Evolutionary conservation across 352 stramenopile genomes (phyloP), one percentile per base, ranked within the genome.

Genomic region (Phytopythium oedochilum): DNA sequence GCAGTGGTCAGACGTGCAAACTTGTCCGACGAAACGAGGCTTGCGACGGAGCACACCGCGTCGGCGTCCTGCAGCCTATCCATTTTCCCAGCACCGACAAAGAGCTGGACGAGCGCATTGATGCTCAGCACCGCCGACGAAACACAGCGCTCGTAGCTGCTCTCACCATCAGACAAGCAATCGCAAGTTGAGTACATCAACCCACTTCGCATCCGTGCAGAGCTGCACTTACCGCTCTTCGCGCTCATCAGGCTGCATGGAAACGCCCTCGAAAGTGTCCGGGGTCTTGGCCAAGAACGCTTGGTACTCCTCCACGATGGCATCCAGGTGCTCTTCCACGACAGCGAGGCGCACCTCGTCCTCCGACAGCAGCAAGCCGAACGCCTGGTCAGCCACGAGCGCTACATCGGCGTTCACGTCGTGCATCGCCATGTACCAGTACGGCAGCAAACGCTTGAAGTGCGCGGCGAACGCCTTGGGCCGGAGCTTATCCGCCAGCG

Each of bases 351-450:
- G 50, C 57, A 63, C 64, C 12, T 67, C 63, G 0, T 54, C 51
- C 11, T 76, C 73, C 1, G 69, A 54, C 25, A 88, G 86, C 17
- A 94, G 59, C 56, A 61, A 53, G 3, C 77, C 63, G 25, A 92
- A 79, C 10, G 80, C 80, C 36, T 75, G 70, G 7, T 49, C 77
- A 11, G 84, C 78, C 22, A 71, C 32, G 9, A 54, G 49, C 7
- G 80, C 76, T 2, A 83, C 78, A 17, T 94, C 82, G 3, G 51
- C 48, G 48, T 82, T 86, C 22, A 73, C 53, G 43, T 94, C 84
- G 59, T 94, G 78, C 82, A 92, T 92, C 9, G 82, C 82, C 44
- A 92, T 57, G 48, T 82, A 75, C 84, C 84, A 94, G 55, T 83
- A 89, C 18, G 84, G 84, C 42, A 94, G 57, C 43, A 94, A 55